Evolutionary conservation across 1,284 basidiomycete species (phyloP), one percentile per base, ranked within the genome.

Genomic region (Vanrija sp.): DNA sequence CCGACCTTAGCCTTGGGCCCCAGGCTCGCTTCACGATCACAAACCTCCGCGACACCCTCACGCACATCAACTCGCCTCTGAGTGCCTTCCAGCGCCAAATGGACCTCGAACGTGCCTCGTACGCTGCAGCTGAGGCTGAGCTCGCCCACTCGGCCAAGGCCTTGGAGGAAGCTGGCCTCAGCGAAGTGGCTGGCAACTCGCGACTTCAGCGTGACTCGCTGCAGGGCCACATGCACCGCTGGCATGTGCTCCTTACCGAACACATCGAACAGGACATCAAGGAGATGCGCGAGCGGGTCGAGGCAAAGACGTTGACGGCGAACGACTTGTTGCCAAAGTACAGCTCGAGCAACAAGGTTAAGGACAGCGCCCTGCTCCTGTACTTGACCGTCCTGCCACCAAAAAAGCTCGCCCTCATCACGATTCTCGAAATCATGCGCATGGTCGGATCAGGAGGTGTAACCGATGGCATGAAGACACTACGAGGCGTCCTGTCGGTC

Each of bases 381-480:
- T 95, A 93, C 77, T 77, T 97, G 8, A 78, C 81, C 1, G 82
- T 94, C 0, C 79, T 98, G 19, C 82, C 85, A 14, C 79, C 87
- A 0, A 84, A 89, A 47, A 88, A 87, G 57, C 81, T 98, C 9
- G 91, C 92, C 0, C 80, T 97, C 20, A 86, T 98, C 67, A 88
- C 88, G 4, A 90, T 98, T 59, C 81, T 95, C 35, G 93, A 97
- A 72, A 73, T 94, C 48, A 89, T 98, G 87, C 84, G 89, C 16
- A 76, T 93, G 42, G 83, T 87, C 42, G 87, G 88, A 6, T 81
- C 83, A 1, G 87, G 88, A 18, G 89, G 89, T 24, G 81, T 92
- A 8, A 69, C 79, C 0, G 85, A 89, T 50, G 95, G 94, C 1
- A 91, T 96, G 86, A 96, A 96, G 77, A 88, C 90, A 0, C 83